Percentiles rank a stretch among this genome's conserved stretches.
phyloP scores from a whole-genome alignment of 225 moss, liverwort and hornwort species.

The Neckera pumila region DNA sequence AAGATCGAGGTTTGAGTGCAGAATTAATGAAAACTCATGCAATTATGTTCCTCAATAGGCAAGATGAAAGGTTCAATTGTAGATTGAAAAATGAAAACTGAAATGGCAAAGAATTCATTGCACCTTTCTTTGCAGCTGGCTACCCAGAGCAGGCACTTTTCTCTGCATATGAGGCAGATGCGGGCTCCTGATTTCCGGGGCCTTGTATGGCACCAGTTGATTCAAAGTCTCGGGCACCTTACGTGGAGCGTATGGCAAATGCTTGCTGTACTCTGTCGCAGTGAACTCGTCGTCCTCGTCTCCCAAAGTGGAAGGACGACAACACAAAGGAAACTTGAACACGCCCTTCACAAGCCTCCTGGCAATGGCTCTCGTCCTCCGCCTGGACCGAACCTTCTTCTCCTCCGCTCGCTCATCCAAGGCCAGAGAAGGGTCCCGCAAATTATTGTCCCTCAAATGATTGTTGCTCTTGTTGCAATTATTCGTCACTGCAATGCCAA shows the following conservation, averaged over 20 bases:
- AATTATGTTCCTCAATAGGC: no score
- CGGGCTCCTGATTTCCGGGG: neutral
- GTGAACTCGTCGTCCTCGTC: conserved; percentile 2
- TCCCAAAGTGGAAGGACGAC: conserved; percentile 10
- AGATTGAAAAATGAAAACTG: neutral
- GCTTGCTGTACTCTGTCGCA: neutral
- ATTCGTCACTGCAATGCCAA: conserved; percentile 25
- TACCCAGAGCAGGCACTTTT: neutral
- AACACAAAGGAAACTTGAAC: conserved; percentile 26
- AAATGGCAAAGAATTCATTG: neutral
- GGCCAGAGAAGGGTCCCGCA: neutral
- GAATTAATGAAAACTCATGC: neutral
- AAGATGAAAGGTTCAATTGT: neutral
- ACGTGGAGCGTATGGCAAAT: conserved; percentile 1
- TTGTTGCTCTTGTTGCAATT: neutral
- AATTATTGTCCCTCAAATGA: neutral
- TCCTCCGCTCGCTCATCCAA: conserved; percentile 4
- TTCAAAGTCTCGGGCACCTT: neutral
- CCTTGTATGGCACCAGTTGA: conserved; percentile 11
- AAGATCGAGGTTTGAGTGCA: neutral
- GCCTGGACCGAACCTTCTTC: neutral
- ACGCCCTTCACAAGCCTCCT: conserved; percentile 4
- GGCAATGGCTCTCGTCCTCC: neutral
- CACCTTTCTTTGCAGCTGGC: conserved; percentile 20
- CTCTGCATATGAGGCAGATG: conserved; percentile 4